Evolutionary conservation across 23 red algal species (phyloP).

Genomic region (Chondrus crispus): DNA sequence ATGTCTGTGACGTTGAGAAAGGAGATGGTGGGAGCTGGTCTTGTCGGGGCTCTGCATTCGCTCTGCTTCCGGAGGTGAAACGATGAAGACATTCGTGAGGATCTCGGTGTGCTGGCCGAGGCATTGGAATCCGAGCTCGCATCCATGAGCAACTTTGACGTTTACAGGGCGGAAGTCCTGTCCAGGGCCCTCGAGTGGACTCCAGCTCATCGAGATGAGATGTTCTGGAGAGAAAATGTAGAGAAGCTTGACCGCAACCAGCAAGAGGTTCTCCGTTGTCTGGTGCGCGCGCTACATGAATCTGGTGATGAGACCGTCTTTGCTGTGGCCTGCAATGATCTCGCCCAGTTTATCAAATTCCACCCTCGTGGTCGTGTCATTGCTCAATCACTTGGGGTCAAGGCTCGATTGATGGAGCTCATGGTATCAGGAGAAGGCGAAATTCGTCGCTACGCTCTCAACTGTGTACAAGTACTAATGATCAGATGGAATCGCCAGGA

Average conservation of each 20-base stretch:
- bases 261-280: conserved; percentile 66
- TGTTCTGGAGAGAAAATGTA: conserved; percentile 85
- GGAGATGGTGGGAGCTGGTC: conserved; percentile 95
- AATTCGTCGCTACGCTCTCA: conserved; percentile 70
- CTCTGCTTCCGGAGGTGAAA: conserved; percentile 61
- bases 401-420: conserved; percentile 90
- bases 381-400: conserved; percentile 70
- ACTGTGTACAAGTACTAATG: conserved; percentile 77
- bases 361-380: conserved; percentile 77
- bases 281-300: conserved; percentile 72
- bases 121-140: conserved; percentile 59
- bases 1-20: conserved; percentile 56
- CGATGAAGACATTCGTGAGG: conserved; percentile 82
- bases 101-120: conserved; percentile 61
- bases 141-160: conserved; percentile 87
- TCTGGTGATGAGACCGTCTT: conserved; percentile 57
- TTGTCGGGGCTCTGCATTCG: conserved; percentile 56
- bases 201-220: conserved; percentile 73
- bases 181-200: conserved; percentile 89
- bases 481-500: conserved; percentile 57
- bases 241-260: conserved; percentile 81
- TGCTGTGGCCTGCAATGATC: conserved; percentile 84
- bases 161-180: conserved; percentile 86
- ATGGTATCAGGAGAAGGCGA: conserved; percentile 76
- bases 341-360: conserved; percentile 82